These are phyloP conservation scores for Pleurozium schreberi DNA, from an alignment of 225 moss, liverwort and hornwort genomes.

Conservation along the genomic window DNA sequence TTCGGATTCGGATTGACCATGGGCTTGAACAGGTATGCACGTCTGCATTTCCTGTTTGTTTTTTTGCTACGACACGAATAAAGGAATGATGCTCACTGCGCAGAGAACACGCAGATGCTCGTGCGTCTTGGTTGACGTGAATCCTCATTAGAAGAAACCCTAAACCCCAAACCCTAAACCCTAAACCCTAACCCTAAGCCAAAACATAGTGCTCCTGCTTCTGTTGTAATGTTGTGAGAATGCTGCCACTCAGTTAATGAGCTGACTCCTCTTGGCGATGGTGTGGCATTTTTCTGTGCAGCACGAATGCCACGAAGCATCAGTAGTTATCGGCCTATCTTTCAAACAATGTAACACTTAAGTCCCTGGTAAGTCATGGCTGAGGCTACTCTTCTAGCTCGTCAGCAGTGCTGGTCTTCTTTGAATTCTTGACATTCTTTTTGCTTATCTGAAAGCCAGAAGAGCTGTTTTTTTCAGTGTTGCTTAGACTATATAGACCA, in stretches of 20 bases:
- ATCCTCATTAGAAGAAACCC: background rate
- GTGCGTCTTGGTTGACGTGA: background rate
- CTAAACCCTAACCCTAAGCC: background rate
- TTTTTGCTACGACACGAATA: too few relatives aligned
- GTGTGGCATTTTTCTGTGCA: background rate
- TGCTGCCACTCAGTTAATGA: background rate
- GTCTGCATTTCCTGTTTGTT: background rate
- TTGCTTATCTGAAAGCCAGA: too few relatives aligned
- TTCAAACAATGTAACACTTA: background rate
- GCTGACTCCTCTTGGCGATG: background rate
- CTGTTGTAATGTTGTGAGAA: background rate
- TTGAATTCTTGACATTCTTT: too few relatives aligned
- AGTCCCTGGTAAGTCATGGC: background rate
- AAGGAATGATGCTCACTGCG: background rate
- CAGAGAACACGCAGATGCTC: background rate
- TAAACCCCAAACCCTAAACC: background rate
- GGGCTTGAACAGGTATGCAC: conserved; percentile 15
- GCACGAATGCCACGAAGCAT: background rate
- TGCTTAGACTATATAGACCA: background rate
- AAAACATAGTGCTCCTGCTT: background rate
- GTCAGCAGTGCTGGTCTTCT: background rate
- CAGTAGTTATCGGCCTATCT: background rate
- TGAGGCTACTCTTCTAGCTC: background rate
- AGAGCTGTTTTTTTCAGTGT: background rate
- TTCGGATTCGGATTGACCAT: conserved; percentile 47